Conservation (phyloP, 495 filamentous ascomycete species). For the Xylaria curta region DNA sequence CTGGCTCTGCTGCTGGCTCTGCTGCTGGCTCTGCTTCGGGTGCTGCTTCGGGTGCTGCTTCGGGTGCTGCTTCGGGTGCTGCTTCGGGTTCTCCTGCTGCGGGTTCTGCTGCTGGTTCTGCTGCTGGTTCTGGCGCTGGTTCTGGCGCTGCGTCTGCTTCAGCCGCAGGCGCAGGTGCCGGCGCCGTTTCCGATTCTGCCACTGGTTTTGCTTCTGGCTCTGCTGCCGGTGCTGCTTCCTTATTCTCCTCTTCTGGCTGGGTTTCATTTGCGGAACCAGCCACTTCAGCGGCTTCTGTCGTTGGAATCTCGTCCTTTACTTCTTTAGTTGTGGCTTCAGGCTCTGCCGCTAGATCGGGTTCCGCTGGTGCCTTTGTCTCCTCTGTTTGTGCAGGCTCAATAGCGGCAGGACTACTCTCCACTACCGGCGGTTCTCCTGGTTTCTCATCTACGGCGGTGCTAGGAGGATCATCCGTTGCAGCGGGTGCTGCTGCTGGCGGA, state of each 20-base stretch:
- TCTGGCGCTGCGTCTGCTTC: not conserved
- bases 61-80: not conserved
- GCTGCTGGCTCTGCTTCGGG: not conserved
- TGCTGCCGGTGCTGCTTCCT: constrained; percentile 2
- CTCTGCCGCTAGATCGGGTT: constrained; percentile 25
- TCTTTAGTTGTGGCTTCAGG: constrained; percentile 27
- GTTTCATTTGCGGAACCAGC: constrained; percentile 1
- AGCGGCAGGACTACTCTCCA: constrained; percentile 14
- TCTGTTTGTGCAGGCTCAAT: constrained; percentile 22
- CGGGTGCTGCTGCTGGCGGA: constrained; percentile 20
- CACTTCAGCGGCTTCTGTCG: constrained; percentile 20
- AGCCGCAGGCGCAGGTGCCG: not conserved
- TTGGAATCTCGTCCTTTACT: constrained; percentile 26
- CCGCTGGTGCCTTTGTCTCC: constrained; percentile 33
- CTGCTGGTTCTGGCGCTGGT: not conserved
- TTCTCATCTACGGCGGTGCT: constrained; percentile 29
- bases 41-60: not conserved
- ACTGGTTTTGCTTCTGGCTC: not conserved
- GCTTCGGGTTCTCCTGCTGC: constrained; percentile 6
- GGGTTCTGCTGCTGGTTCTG: not conserved
- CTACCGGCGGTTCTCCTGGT: constrained; percentile 22
- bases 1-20: constrained; percentile 22
- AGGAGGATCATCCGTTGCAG: constrained; percentile 29
- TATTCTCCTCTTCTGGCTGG: not conserved
- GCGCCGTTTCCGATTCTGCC: not conserved